Conservation (phyloP, 2,329 filamentous ascomycete genomes). For the Sporothrix dimorphospora region DNA sequence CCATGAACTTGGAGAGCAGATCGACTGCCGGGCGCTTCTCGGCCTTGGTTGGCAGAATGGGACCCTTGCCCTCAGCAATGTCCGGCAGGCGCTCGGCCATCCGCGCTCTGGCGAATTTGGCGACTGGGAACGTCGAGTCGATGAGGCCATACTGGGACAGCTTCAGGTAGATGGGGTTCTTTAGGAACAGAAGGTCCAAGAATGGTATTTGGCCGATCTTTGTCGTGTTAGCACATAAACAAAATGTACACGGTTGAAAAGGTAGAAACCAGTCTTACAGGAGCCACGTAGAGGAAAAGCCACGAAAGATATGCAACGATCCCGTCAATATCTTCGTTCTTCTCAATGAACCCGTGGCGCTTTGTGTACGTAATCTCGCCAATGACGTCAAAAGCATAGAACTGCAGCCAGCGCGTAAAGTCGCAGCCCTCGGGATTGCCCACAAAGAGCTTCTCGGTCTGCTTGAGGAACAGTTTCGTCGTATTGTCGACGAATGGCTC, state of each 20-base stretch:
- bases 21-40: conserved; percentile 55
- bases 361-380: conserved; percentile 78
- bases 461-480: conserved; percentile 68
- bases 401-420: conserved; percentile 75
- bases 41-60: conserved; percentile 46
- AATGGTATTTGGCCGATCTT: conserved; percentile 73
- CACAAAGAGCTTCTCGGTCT: conserved; percentile 61
- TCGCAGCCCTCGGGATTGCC: conserved; percentile 55
- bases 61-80: conserved; percentile 41
- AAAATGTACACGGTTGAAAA: not conserved
- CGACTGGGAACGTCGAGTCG: conserved; percentile 72
- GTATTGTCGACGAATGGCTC: conserved; percentile 80
- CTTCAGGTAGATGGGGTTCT: conserved; percentile 73
- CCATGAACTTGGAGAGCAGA: conserved; percentile 72
- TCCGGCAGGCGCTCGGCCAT: conserved; percentile 66
- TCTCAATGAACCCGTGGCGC: conserved; percentile 74
- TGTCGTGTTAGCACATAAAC: conserved; percentile 18
- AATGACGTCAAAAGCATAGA: conserved; percentile 81
- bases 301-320: conserved; percentile 67
- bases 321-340: conserved; percentile 73
- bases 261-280: conserved; percentile 42
- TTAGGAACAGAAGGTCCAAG: conserved; percentile 69
- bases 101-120: conserved; percentile 69
- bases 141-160: conserved; percentile 68
- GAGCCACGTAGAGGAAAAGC: conserved; percentile 72